Evolutionary conservation across 768 basidiomycete genomes (phyloP), one percentile per base, ranked within the genome.

Genomic region (Hemileccinum rubropunctum): DNA sequence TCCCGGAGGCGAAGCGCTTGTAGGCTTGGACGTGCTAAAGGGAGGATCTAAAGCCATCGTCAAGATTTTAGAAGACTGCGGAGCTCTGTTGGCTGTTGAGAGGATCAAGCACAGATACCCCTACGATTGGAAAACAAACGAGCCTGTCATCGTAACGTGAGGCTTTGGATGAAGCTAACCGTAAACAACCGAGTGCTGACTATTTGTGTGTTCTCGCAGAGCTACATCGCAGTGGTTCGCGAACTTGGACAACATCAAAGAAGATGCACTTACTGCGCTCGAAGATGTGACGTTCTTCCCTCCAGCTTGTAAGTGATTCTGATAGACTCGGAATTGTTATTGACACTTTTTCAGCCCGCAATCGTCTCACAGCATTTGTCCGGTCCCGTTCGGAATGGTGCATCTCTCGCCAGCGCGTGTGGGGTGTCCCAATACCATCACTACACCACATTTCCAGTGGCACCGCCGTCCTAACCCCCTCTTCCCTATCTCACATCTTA

Each of bases 181-280:
- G 4, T 14, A 32, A 15, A 43, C 32, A 26, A 28, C 11, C 3
- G 9, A 27, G 3, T 42, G 27, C 48, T 57, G 42, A 62, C 17
- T 15, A 6, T 23, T 3, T 18, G 15, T 26, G 7, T 41, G 11
- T 34, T 42, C 11, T 27, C 44, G 6, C 55, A 91, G 91, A 14
- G 91, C 94, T 0, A 98, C 95, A 2, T 91, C 90, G 0, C 95
- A 98, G 58, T 99, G 95, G 95, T 99, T 99, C 63, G 93, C 95
- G 4, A 90, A 95, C 62, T 71, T 98, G 20, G 89, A 89, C 43
- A 71, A 75, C 38, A 88, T 99, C 71, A 97, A 97, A 62, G 76
- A 79, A 1, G 67, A 77, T 42, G 93, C 95, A 0, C 59, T 95
- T 20, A 56, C 72, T 8, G 85, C 91, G 0, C 76, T 98, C 11